Evolutionary conservation across 345 rosid genomes (phyloP).

Genomic region (Stellera chamaejasme): DNA sequence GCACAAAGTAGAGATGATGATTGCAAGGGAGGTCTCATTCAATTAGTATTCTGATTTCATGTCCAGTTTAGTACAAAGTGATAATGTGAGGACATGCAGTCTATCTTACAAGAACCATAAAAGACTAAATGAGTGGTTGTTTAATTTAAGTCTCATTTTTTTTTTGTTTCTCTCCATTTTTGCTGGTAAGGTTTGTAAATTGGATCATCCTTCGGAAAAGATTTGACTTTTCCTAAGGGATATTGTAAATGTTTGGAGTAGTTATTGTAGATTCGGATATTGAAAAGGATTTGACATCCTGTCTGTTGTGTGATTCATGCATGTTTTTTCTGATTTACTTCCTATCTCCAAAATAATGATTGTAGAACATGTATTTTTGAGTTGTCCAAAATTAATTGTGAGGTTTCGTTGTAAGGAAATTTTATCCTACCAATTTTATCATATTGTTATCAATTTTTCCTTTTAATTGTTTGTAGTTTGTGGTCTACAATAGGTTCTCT

Average conservation of each 20-base stretch:
- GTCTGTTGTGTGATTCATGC: neutral
- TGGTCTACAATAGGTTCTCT: neutral
- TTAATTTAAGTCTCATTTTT: neutral
- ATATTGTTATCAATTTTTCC: no score
- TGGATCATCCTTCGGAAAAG: neutral
- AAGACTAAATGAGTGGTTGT: no score
- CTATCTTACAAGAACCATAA: neutral
- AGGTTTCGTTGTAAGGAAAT: neutral
- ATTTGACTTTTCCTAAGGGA: neutral
- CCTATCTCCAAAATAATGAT: neutral
- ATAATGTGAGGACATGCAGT: neutral
- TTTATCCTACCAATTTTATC: neutral
- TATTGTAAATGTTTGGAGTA: slow-evolving; percentile 5
- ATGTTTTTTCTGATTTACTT: neutral
- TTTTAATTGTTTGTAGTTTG: no score
- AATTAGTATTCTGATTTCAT: neutral
- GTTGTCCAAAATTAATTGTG: no score
- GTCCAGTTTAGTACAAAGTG: neutral
- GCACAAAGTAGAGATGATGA: slow-evolving; percentile 29
- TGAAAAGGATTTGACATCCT: neutral
- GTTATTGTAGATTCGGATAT: neutral
- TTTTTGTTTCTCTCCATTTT: neutral
- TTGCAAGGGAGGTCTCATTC: neutral
- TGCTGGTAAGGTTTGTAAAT: slow-evolving; percentile 2
- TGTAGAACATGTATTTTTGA: no score